Base-by-base conservation (phyloP, 495 filamentous ascomycete genomes). In the Xylaria cubensis region DNA sequence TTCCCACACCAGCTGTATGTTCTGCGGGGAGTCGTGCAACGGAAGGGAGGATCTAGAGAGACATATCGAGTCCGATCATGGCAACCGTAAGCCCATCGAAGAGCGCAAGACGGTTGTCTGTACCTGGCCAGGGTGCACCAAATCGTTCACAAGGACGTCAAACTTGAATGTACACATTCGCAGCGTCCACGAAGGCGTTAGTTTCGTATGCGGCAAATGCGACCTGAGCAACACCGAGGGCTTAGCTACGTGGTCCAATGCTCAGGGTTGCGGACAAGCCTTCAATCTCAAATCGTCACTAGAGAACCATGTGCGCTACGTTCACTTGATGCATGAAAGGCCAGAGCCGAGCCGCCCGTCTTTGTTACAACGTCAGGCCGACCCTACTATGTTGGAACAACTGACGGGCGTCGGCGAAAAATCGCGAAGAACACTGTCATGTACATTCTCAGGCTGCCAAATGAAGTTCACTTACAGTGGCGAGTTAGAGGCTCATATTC, bases 111-210 rank as follows among this genome's bases (percentile, higher is more conserved):
- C 78, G 3, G 88, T 91, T 69, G 74, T 81, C 10, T 97, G 95
- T 79, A 86, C 87, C 0, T 83, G 87, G 74, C 78, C 82, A 8
- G 91, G 85, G 21, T 97, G 93, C 77, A 87, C 83, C 56, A 90
- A 91, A 69, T 87, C 83, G 67, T 97, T 97, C 81, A 93, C 93
- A 9, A 90, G 91, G 76, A 88, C 87, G 71, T 90, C 90, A 0
- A 97, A 97, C 76, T 85, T 97, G 26, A 92, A 90, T 39, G 88
- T 90, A 0, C 96, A 99, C 76, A 84, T 93, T 67, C 89, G 90
- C 29, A 90, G 88, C 4, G 90, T 91, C 0, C 96, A 99, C 75
- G 84, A 92, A 69, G 89, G 90, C 34, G 81, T 86, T 55, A 86
- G 87, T 1, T 97, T 92, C 72, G 84, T 91, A n/a, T 97, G 94